These are phyloP conservation scores for Neofusicoccum sp. DNA, from an alignment of 2,329 filamentous ascomycete genomes.

Conservation along the genomic window DNA sequence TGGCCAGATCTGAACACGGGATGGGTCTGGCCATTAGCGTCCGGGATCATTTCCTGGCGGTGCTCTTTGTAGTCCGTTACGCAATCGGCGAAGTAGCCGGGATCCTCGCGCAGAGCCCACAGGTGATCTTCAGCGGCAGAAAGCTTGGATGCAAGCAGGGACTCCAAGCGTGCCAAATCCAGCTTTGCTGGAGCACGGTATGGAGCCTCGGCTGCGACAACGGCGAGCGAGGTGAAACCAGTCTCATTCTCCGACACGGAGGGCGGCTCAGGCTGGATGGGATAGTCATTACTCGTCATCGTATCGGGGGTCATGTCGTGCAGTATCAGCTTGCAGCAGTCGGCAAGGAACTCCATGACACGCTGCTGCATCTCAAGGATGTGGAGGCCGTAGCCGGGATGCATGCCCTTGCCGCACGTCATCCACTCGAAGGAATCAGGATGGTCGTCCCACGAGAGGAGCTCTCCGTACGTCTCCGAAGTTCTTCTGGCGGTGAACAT, in stretches of 20 bases:
- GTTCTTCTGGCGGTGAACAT: slow-evolving; percentile 31
- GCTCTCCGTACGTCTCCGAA: slow-evolving; percentile 35
- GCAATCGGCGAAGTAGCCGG: slow-evolving; percentile 52
- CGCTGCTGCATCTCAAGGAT: slow-evolving; percentile 53
- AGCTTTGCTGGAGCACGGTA: slow-evolving; percentile 51
- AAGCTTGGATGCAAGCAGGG: slow-evolving; percentile 44
- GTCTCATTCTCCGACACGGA: slow-evolving; percentile 28
- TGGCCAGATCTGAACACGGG: slow-evolving; percentile 23
- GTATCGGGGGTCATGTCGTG: slow-evolving; percentile 47
- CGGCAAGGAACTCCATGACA: slow-evolving; percentile 50
- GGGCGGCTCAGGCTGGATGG: slow-evolving; percentile 41
- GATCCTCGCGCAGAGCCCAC: slow-evolving; percentile 58
- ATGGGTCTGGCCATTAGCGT: slow-evolving; percentile 35
- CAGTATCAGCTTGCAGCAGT: slow-evolving; percentile 49
- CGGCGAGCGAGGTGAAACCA: slow-evolving; percentile 40
- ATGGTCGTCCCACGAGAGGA: slow-evolving; percentile 38
- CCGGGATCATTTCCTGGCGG: slow-evolving; percentile 44
- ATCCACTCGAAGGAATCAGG: slow-evolving; percentile 42
- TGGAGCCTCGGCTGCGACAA: slow-evolving; percentile 50
- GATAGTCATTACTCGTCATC: slow-evolving; percentile 30
- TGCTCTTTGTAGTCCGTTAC: slow-evolving; percentile 50
- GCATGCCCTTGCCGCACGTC: slow-evolving; percentile 35
- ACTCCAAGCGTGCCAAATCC: slow-evolving; percentile 46
- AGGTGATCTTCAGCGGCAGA: slow-evolving; percentile 53
- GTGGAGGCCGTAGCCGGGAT: slow-evolving; percentile 49